A percentile compares a stretch with the other conserved stretches of the same genome.
Evolutionary conservation across 1,139 yeast species (phyloP).

Genomic region (Protomyces gravidus): DNA sequence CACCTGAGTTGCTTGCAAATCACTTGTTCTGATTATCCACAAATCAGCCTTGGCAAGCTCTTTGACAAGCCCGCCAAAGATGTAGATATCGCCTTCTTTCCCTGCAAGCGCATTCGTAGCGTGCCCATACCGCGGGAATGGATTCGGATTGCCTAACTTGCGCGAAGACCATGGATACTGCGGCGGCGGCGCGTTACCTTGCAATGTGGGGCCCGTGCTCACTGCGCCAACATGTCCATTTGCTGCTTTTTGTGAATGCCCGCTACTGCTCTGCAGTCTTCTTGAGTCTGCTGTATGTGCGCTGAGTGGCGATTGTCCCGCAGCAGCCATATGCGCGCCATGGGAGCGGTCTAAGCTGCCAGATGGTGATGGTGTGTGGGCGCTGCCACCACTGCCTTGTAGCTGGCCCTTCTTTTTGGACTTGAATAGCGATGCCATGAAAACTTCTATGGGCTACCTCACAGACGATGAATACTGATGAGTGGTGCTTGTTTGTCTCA

Average conservation of each 20-base stretch:
- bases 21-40: slow-evolving; percentile 56
- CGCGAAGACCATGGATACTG: slow-evolving; percentile 22
- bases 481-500: too few relatives aligned
- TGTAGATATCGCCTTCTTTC: slow-evolving; percentile 65
- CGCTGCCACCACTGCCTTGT: neutral
- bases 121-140: slow-evolving; percentile 92
- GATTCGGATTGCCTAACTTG: slow-evolving; percentile 39
- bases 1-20: slow-evolving; percentile 52
- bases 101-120: slow-evolving; percentile 68
- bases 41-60: slow-evolving; percentile 92
- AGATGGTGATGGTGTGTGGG: neutral
- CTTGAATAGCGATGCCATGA: slow-evolving; percentile 1
- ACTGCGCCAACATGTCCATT: neutral
- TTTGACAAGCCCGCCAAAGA: slow-evolving; percentile 94
- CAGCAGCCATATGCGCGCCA: neutral
- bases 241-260: neutral
- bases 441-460: too few relatives aligned
- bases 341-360: neutral
- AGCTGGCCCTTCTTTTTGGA: neutral
- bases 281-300: neutral
- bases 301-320: neutral
- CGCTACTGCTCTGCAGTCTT: neutral
- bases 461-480: too few relatives aligned
- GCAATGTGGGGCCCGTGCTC: neutral
- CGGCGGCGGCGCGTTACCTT: slow-evolving; percentile 4